phyloP scores from a whole-genome alignment of 2,329 filamentous ascomycete species.

The Aspergillus niger region DNA sequence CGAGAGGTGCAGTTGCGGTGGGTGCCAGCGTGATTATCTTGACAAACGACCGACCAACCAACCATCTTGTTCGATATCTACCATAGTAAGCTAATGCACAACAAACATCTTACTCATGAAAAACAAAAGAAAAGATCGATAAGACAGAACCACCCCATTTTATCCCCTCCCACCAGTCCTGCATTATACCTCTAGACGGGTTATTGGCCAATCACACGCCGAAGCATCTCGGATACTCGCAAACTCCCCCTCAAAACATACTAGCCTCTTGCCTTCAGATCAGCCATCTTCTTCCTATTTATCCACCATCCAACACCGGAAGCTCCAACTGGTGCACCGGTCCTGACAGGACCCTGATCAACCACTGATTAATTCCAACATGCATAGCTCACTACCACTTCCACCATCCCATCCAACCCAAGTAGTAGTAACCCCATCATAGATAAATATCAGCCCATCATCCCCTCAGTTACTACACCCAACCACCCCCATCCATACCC shows the following conservation, averaged over 20 bases:
- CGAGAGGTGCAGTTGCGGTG: slow-evolving; percentile 4
- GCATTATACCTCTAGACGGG: background rate
- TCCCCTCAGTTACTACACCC: no score
- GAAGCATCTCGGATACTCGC: background rate
- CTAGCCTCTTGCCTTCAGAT: background rate
- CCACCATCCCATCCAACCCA: no score
- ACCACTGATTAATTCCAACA: background rate
- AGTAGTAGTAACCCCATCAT: no score
- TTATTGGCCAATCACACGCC: background rate
- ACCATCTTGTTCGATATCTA: background rate
- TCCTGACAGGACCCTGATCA: background rate
- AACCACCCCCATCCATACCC: no score
- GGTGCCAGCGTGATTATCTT: background rate
- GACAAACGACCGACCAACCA: background rate
- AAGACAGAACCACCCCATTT: no score
- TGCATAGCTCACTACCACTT: background rate
- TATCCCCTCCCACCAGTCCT: no score
- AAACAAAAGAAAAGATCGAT: background rate
- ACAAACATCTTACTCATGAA: no score
- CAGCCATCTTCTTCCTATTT: background rate
- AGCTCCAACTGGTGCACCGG: no score
- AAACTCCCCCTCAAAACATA: slow-evolving; percentile 1
- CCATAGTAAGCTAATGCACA: background rate
- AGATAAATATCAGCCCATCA: no score
- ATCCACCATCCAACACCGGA: background rate